Evolutionary conservation across 2,329 filamentous ascomycete species (phyloP).

Genomic region (Verticillium zaregamsianum): DNA sequence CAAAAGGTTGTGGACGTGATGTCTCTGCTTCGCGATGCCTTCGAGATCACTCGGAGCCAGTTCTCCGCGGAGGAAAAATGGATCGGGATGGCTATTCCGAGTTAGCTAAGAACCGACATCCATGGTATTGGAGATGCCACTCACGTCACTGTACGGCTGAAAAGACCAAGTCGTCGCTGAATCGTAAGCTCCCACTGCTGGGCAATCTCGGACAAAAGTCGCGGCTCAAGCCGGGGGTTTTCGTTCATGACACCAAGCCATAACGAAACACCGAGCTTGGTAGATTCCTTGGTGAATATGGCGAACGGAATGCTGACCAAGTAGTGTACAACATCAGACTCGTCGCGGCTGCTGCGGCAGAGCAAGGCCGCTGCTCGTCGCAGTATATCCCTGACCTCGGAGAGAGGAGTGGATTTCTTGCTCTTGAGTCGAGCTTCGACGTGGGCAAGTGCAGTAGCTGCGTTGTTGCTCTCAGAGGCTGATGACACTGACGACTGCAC

Average conservation of each 20-base stretch:
- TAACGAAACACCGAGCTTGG: slow-evolving; percentile 90
- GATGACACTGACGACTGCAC: slow-evolving; percentile 44
- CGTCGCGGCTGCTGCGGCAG: slow-evolving; percentile 71
- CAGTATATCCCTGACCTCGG: slow-evolving; percentile 75
- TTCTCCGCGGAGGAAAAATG: slow-evolving; percentile 87
- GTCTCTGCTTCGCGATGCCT: slow-evolving; percentile 68
- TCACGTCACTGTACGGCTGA: slow-evolving; percentile 65
- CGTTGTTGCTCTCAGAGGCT: slow-evolving; percentile 53
- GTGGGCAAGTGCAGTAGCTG: slow-evolving; percentile 62
- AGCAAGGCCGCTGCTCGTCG: slow-evolving; percentile 81
- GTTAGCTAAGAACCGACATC: background rate
- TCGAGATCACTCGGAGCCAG: slow-evolving; percentile 87
- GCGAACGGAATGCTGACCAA: slow-evolving; percentile 90
- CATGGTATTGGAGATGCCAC: slow-evolving; percentile 17
- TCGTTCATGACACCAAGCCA: slow-evolving; percentile 98
- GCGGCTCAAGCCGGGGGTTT: slow-evolving; percentile 81
- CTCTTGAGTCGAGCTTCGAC: slow-evolving; percentile 68
- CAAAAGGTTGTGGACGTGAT: slow-evolving; percentile 75
- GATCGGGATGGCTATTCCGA: slow-evolving; percentile 62
- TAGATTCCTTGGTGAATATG: slow-evolving; percentile 90
- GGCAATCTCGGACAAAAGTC: slow-evolving; percentile 80
- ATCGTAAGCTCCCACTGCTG: slow-evolving; percentile 89
- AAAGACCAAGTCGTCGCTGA: slow-evolving; percentile 72
- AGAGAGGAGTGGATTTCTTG: slow-evolving; percentile 65
- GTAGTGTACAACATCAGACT: slow-evolving; percentile 77